Base-by-base conservation (phyloP, 208 protist genomes). In the Sergeia podlipaevii region DNA sequence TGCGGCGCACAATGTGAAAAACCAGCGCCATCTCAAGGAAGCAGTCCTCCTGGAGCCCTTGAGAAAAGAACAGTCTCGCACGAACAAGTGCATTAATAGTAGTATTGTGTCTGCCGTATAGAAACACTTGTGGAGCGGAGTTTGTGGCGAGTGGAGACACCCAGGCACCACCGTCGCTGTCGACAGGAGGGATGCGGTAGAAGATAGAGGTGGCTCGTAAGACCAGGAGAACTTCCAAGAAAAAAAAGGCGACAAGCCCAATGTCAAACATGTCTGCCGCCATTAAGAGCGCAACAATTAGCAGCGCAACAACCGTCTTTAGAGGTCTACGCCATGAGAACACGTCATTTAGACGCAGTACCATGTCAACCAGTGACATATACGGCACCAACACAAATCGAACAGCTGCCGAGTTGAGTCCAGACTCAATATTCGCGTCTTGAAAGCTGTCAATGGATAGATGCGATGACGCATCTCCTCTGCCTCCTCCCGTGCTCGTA, bases 311-410 rank as follows among this genome's bases (percentile, higher is more conserved):
- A 2, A 74, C 33, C n/a, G 77, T 88, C 65, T 79, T 84, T 17
- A 53, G 27, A 36, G 74, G 72, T 24, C 76, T 45, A 17, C 77
- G 67, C 83, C 87, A 94, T 23, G 77, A 87, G 2, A 77, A 42
- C 2, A 77, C 68, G 17, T 89, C 80, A 56, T 64, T 69, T 2
- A 77, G 8, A 11, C 65, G 69, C 44, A 94, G 58, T 1, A 81
- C 8, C 33, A 70, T 57, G 32, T 91, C 78, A 21, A 79, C 65
- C n/a, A 80, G 15, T 1, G 83, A 77, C 18, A 94, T 68, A 49
- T 91, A 94, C 1, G 87, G 87, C 13, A 91, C 58, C 43, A 94
- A 62, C 32, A 85, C 62, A 54, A 85, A 89, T 27, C 75, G 82
- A 32, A 89, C 74, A 3, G 70, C 77, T 0, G 70, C 29, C 0